Conservation (phyloP, 352 stramenopile species). For the Pythium angustatum region DNA sequence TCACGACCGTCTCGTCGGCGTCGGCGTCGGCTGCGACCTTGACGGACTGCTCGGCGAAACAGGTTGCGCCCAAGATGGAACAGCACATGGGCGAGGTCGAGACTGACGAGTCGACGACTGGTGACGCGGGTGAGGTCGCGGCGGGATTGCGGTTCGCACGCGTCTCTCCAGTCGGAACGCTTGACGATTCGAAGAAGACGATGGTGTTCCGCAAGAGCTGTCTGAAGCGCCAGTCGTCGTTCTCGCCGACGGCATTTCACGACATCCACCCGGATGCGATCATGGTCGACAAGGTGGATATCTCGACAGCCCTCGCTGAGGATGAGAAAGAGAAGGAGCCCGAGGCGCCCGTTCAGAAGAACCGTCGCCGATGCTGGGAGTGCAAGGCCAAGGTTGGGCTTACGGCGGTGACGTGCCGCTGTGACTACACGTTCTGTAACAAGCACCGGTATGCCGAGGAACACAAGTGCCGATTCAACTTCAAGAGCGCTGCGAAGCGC, state of each 20-base stretch:
- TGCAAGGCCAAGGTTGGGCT: constrained; percentile 87
- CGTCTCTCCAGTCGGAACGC: constrained; percentile 39
- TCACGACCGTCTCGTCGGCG: constrained; percentile 30
- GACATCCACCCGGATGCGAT: constrained; percentile 13
- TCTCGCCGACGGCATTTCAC: constrained; percentile 34
- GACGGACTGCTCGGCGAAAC: constrained; percentile 33
- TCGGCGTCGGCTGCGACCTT: constrained; percentile 24
- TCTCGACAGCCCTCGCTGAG: neutral
- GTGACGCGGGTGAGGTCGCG: constrained; percentile 16
- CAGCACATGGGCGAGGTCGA: constrained; percentile 24
- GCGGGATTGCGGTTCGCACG: constrained; percentile 36
- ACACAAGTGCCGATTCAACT: constrained; percentile 88
- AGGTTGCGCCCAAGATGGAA: constrained; percentile 35
- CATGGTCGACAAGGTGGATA: constrained; percentile 21
- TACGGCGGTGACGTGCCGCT: constrained; percentile 86
- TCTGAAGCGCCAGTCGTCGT: constrained; percentile 66
- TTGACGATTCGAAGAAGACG: constrained; percentile 55
- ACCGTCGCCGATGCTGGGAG: constrained; percentile 86
- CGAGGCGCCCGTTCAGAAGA: constrained; percentile 68
- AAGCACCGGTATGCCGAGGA: constrained; percentile 90
- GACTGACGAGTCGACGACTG: constrained; percentile 17
- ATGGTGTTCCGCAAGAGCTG: constrained; percentile 68
- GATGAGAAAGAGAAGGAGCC: constrained; percentile 23
- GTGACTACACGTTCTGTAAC: constrained; percentile 90
- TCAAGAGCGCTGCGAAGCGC: constrained; percentile 79